Conservation (phyloP, 768 basidiomycete species). For the Rhodotorula paludigena region DNA sequence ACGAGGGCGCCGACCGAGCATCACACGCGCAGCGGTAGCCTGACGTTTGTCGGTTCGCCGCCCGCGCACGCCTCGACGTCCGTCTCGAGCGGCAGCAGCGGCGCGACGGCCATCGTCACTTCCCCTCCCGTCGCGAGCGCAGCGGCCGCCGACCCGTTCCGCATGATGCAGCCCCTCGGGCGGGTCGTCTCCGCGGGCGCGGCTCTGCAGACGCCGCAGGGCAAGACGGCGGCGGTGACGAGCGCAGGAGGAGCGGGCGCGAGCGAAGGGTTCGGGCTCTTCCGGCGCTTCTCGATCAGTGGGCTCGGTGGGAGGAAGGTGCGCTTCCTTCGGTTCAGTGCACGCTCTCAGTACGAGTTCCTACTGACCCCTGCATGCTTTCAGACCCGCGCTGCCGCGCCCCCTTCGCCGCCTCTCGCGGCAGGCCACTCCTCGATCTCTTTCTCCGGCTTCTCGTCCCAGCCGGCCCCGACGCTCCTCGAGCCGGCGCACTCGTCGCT, state of each 20-base stretch:
- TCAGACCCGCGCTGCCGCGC: background rate
- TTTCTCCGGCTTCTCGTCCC: background rate
- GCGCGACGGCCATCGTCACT: background rate
- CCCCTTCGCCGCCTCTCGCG: too few relatives aligned
- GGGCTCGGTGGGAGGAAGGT: constrained; percentile 25
- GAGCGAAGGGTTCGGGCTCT: constrained; percentile 16
- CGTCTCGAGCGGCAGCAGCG: background rate
- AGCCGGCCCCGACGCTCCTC: constrained; percentile 3
- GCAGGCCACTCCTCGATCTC: too few relatives aligned
- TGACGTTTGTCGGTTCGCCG: background rate
- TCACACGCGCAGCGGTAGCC: background rate
- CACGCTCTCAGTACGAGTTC: too few relatives aligned
- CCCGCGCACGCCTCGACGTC: background rate
- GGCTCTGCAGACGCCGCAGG: constrained; percentile 16
- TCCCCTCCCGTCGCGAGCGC: background rate
- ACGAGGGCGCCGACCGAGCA: constrained; percentile 4
- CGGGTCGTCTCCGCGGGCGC: constrained; percentile 33
- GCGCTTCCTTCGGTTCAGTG: background rate
- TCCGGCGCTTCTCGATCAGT: constrained; percentile 24
- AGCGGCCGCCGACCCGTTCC: constrained; percentile 6
- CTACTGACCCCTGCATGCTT: background rate
- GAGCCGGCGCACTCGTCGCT: constrained; percentile 3
- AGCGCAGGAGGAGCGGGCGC: background rate
- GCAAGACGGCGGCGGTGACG: too few relatives aligned
- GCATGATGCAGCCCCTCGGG: constrained; percentile 30